These are phyloP conservation scores for Sapria himalayana DNA, from an alignment of 345 rosid genomes.

Conservation along the genomic window DNA sequence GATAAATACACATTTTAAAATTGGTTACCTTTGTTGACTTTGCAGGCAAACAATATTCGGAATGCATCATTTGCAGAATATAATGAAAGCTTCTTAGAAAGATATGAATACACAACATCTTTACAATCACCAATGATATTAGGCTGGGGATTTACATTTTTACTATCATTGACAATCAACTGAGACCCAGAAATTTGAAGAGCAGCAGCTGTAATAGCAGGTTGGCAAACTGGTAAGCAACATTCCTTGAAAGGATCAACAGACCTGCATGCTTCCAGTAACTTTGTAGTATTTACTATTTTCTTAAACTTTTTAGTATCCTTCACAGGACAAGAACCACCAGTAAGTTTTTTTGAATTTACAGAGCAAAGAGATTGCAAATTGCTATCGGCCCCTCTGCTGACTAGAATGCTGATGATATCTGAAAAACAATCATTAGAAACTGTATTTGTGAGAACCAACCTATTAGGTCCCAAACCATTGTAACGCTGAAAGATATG, in stretches of 20 bases:
- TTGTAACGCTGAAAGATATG: constrained; percentile 63
- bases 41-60: constrained; percentile 68
- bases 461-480: constrained; percentile 32
- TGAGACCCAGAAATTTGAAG: constrained; percentile 49
- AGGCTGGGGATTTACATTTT: constrained; percentile 22
- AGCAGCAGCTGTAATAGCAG: constrained; percentile 71
- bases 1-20: neutral
- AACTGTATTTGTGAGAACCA: constrained; percentile 45
- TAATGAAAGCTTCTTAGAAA: constrained; percentile 48
- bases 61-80: constrained; percentile 51
- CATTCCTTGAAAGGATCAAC: constrained; percentile 90
- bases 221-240: constrained; percentile 74
- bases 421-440: constrained; percentile 95
- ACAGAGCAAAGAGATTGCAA: constrained; percentile 59
- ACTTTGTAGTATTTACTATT: constrained; percentile 49
- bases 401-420: constrained; percentile 57
- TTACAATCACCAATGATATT: constrained; percentile 61
- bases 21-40: constrained; percentile 92
- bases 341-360: constrained; percentile 64
- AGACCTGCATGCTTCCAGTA: constrained; percentile 57
- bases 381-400: constrained; percentile 63
- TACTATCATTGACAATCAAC: constrained; percentile 22
- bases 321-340: constrained; percentile 69
- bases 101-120: constrained; percentile 59
- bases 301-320: constrained; percentile 50